Conservation (phyloP, 2,329 filamentous ascomycete genomes). For the Xylariaceae sp. region DNA sequence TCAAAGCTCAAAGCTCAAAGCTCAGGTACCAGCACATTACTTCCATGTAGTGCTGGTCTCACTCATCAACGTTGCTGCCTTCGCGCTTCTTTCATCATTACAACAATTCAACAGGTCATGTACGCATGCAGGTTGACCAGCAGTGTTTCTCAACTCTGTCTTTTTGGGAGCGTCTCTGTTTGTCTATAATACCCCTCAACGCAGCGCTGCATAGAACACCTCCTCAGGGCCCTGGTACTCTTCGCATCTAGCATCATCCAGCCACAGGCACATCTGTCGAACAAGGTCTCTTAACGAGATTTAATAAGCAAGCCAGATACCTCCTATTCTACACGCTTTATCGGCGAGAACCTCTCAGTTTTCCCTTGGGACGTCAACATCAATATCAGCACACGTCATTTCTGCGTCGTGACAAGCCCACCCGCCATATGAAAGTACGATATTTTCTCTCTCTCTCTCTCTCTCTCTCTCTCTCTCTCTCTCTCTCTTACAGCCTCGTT, state of each 20-base stretch:
- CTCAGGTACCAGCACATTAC: background rate
- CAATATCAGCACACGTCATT: no score
- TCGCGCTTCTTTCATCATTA: background rate
- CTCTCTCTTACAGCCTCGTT: no score
- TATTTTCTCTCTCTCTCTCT: no score
- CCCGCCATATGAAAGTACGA: no score
- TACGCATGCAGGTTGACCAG: background rate
- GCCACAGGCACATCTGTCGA: no score
- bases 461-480: no score
- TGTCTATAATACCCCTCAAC: conserved; percentile 8
- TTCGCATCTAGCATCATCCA: background rate
- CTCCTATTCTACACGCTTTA: background rate
- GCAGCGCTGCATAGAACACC: background rate
- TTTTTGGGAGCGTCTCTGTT: conserved; percentile 9
- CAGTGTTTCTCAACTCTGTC: background rate
- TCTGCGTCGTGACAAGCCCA: no score
- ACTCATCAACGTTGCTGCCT: conserved; percentile 4
- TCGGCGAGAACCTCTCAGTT: no score
- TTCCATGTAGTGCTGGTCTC: no score
- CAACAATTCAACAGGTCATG: background rate
- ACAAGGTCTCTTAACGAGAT: background rate
- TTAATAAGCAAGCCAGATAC: background rate
- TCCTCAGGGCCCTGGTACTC: background rate
- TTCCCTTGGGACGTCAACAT: no score
- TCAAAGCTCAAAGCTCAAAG: conserved; percentile 6